Base-by-base conservation (phyloP, 2,329 filamentous ascomycete genomes). In the Paracoccidioides brasiliensis region DNA sequence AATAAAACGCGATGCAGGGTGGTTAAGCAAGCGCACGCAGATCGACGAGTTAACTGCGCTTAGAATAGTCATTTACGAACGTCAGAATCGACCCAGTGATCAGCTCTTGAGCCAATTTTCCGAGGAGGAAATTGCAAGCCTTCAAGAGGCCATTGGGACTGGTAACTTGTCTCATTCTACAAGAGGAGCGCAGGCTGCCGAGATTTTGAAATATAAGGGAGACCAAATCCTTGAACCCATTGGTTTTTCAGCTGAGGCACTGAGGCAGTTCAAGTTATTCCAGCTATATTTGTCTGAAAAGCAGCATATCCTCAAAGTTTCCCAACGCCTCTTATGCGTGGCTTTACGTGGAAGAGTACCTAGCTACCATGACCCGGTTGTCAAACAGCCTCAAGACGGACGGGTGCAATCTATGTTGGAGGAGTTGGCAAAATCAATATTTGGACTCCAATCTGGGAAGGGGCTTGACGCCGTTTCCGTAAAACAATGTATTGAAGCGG, bases 41-140 rank as follows among this genome's bases (percentile, higher is more conserved):
- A 82, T 96, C 61, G 89, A 93, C 69, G 84, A 96, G 68, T 76
- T 93, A 45, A 81, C 85, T 10, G 90, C 91, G 32, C 76, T 98
- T 64, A 82, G 93, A 57, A 77, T 95, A 45, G 84, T 84, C 2
- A 75, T 94, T 5, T 73, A 93, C 48, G 93, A 97, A 76, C 87
- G 86, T 77, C 91, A 97, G 71, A 81, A 80, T 60, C 82, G 89
- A 40, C 76, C 89, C n/a, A 77, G 81, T n/a, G 77, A 78, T 48
- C 84, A 90, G 63, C 78, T 96, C 1, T 76, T 83, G 44, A 80
- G 80, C 12, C 81, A 83, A 1, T 81, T 91, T 56, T 89, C 88
- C 0, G 83, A 84, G 49, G 88, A 93, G 62, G 88, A 94, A 74
- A 76, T 83, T 14, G 78, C 83, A 55, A 90, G 88, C 64, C 73